These are phyloP conservation scores for Xylaria multiplex DNA, from an alignment of 2,329 filamentous ascomycete species.

Conservation along the genomic window DNA sequence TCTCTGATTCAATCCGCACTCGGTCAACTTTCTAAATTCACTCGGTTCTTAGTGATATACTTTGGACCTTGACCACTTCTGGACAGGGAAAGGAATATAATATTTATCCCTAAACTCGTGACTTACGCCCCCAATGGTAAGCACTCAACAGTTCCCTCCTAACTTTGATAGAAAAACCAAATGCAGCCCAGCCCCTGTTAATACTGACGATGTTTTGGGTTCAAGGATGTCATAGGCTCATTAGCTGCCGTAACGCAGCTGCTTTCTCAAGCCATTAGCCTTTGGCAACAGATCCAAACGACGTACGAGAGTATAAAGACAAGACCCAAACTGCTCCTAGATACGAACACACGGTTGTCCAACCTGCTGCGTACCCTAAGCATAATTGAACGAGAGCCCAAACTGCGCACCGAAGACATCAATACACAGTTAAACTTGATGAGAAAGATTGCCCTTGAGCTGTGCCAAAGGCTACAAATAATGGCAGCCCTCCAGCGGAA, in stretches of 20 bases:
- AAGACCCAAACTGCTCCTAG: background rate
- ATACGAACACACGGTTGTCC: conserved; percentile 7
- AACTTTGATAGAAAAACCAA: background rate
- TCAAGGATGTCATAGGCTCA: conserved; percentile 19
- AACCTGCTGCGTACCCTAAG: conserved; percentile 1
- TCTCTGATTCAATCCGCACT: background rate
- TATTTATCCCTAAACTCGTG: background rate
- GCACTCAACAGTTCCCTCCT: background rate
- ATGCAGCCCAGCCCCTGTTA: background rate
- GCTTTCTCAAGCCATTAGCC: conserved; percentile 19
- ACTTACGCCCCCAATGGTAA: background rate
- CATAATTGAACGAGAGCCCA: conserved; percentile 7
- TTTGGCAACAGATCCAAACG: conserved; percentile 14
- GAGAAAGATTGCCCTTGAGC: background rate
- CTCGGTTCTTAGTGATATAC: background rate
- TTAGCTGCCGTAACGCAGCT: conserved; percentile 14
- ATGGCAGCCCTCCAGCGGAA: conserved; percentile 15
- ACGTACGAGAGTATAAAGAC: conserved; percentile 10
- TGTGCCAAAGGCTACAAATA: conserved; percentile 7
- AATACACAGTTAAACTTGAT: conserved; percentile 15
- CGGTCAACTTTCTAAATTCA: background rate
- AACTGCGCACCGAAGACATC: conserved; percentile 14
- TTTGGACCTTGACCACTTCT: background rate
- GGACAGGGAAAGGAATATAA: background rate
- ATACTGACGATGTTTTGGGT: background rate